Percentiles rank a stretch among this genome's conserved stretches.
These are phyloP conservation scores for Zoysia matrella DNA, from an alignment of 202 grass and related monocot genomes.

Conservation along the genomic window DNA sequence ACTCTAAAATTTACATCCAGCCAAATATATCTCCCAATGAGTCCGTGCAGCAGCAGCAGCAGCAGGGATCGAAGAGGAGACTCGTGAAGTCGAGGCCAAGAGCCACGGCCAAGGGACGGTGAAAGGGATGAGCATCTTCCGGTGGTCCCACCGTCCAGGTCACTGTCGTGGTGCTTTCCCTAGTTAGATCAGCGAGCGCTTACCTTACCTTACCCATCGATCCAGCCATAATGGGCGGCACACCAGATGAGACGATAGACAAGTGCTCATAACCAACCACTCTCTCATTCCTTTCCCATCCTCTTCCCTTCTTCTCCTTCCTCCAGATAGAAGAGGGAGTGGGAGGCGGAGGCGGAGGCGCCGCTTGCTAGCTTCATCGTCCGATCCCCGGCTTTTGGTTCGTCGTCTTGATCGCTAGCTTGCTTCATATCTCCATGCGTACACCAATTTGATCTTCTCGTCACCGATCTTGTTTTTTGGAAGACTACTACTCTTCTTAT, in stretches of 20 bases:
- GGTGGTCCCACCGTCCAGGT: conserved; percentile 32
- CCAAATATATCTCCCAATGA: too few species aligned
- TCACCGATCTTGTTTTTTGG: neutral
- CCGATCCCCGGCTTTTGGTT: neutral
- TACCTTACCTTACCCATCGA: conserved; percentile 5
- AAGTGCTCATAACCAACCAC: conserved; percentile 38
- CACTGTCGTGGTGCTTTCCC: conserved; percentile 30
- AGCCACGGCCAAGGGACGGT: neutral
- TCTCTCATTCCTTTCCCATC: neutral
- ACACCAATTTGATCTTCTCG: neutral
- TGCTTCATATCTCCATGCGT: neutral
- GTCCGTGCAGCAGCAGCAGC: neutral
- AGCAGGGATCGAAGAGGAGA: too few species aligned
- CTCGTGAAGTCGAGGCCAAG: neutral
- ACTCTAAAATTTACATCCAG: too few species aligned
- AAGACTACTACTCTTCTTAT: neutral
- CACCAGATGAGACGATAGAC: conserved; percentile 7
- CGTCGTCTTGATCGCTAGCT: neutral
- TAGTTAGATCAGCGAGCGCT: conserved; percentile 26
- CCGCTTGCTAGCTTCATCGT: neutral
- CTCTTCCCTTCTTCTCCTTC: neutral
- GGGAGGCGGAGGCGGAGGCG: neutral
- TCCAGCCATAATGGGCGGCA: neutral
- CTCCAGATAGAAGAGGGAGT: neutral
- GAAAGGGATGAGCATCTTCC: conserved; percentile 41